phyloP scores from a whole-genome alignment of 257 asterid genomes.

The Solanum medicagineum region DNA sequence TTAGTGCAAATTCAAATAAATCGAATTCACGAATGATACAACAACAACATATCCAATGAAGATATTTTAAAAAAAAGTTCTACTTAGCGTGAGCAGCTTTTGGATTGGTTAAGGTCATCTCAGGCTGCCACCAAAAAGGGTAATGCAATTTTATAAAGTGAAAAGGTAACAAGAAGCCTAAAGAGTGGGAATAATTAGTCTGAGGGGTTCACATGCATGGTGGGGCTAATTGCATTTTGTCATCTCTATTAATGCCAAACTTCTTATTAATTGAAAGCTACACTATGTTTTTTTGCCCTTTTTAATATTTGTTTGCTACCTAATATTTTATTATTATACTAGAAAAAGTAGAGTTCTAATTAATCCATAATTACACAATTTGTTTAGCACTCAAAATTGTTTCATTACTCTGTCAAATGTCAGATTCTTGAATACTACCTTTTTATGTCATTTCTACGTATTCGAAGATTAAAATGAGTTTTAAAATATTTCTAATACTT shows the following conservation, averaged over 20 bases:
- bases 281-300: not conserved
- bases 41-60: too few species aligned
- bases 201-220: conserved; percentile 36
- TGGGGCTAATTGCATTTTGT: conserved; percentile 12
- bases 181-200: conserved; percentile 7
- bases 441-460: not conserved
- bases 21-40: too few species aligned
- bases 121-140: not conserved
- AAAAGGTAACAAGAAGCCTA: not conserved
- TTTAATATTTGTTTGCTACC: conserved; percentile 9
- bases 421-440: not conserved
- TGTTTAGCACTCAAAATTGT: not conserved
- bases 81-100: not conserved
- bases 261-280: conserved; percentile 20
- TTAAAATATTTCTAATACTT: not conserved
- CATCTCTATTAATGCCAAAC: not conserved
- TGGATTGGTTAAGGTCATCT: not conserved
- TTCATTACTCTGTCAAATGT: not conserved
- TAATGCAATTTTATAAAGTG: not conserved
- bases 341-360: not conserved
- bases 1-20: too few species aligned
- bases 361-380: conserved; percentile 11
- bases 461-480: not conserved
- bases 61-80: too few species aligned
- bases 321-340: not conserved